Evolutionary conservation across 2,329 filamentous ascomycete genomes (phyloP).

Genomic region (Zymoseptoria tritici): DNA sequence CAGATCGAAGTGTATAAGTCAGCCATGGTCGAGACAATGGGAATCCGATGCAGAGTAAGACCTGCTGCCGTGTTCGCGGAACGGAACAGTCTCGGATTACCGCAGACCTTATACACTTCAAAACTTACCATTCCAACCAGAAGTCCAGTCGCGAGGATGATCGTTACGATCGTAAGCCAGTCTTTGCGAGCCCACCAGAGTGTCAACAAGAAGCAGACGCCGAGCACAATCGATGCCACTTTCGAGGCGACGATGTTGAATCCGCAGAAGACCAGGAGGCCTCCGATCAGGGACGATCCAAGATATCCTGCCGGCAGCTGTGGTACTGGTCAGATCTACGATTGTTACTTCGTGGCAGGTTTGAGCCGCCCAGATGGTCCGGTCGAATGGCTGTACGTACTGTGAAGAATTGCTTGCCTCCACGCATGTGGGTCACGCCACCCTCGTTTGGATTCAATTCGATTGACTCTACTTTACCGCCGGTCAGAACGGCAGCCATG

Average conservation of each 20-base stretch:
- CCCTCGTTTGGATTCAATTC: conserved; percentile 68
- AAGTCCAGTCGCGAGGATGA: conserved; percentile 62
- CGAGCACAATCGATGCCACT: conserved; percentile 65
- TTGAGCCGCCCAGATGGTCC: no score
- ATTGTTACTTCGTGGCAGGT: no score
- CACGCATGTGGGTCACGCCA: conserved; percentile 69
- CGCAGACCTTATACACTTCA: no score
- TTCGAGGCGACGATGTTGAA: conserved; percentile 78
- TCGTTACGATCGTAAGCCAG: conserved; percentile 67
- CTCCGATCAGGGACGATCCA: conserved; percentile 68
- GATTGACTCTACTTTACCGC: conserved; percentile 66
- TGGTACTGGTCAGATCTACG: not conserved
- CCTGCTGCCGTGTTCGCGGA: no score
- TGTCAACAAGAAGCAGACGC: conserved; percentile 67
- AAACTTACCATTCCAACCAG: conserved; percentile 31
- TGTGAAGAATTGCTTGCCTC: conserved; percentile 62
- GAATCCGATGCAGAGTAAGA: no score
- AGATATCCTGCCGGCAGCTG: conserved; percentile 66
- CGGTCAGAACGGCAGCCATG: conserved; percentile 63
- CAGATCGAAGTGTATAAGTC: no score
- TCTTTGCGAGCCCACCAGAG: conserved; percentile 75
- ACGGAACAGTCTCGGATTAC: no score
- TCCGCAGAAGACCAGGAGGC: conserved; percentile 68
- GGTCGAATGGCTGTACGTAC: not conserved
- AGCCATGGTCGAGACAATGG: no score